Base-by-base conservation (phyloP, 176 grass and related monocot genomes). In the Musa itinerans region DNA sequence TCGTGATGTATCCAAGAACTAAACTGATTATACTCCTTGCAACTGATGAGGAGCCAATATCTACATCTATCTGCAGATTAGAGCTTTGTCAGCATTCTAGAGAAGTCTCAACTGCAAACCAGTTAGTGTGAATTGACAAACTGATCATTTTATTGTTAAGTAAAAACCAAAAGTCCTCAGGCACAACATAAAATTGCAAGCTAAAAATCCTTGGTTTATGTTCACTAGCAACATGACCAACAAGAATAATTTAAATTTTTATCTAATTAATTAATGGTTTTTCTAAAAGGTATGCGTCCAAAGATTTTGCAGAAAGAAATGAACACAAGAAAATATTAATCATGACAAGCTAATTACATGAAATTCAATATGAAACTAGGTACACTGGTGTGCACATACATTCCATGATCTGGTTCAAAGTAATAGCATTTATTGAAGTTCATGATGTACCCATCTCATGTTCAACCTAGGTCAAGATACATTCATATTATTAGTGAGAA, bases 11-110 rank as follows among this genome's bases (percentile, higher is more conserved):
- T 85, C 90, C 90, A 78, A 98, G 79, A 81, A 98, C 94, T 75
- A 98, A 82, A 82, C 86, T 83, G 82, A 98, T 98, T 74, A 98
- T 98, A 53, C 90, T 93, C 76, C 88, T 87, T 68, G 94, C 94
- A 67, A 98, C 90, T 34, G 94, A 91, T 10, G 94, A 98, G 34
- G 94, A 98, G 68, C 94, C 94, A 73, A 98, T 98, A 59, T 98
- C 90, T 59, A 98, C 94, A 80, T 98, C 94, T 82, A 98, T 93
- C 94, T 93, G 90, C 85, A 90, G 21, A 83, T 66, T 78, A 73
- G 76, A 85, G 6, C 49, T 58, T 67, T 14, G 2, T 6, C 8
- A 66, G 43, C 48, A 51, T 70, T 65, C 65, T 68, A 17, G 3
- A 17, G 21, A 29, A 43, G 25, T 17, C 65, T 34, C 34, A 68